These are phyloP conservation scores for Talaromyces sp. DNA, from an alignment of 2,329 filamentous ascomycete species.

Conservation along the genomic window DNA sequence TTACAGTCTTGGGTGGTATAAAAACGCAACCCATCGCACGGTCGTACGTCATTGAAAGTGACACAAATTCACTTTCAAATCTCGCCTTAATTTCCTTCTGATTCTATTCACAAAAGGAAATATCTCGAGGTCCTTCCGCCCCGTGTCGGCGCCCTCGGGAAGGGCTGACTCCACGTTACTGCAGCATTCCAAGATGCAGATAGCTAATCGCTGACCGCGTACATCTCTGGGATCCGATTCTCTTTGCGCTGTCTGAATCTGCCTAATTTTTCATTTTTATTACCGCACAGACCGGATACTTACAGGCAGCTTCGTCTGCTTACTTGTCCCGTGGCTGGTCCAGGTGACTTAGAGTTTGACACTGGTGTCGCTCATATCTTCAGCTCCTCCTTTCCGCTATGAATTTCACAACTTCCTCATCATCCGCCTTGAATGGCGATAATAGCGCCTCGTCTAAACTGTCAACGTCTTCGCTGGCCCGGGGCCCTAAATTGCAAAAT, in stretches of 20 bases:
- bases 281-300: constrained; percentile 20
- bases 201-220: constrained; percentile 39
- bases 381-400: constrained; percentile 34
- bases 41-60: constrained; percentile 17
- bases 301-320: constrained; percentile 22
- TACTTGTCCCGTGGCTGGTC: constrained; percentile 38
- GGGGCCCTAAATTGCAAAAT: constrained; percentile 37
- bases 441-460: constrained; percentile 35
- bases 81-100: background rate
- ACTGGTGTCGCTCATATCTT: constrained; percentile 32
- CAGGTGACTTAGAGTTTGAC: constrained; percentile 41
- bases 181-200: constrained; percentile 45
- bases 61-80: constrained; percentile 5
- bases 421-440: constrained; percentile 40
- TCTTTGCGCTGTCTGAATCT: constrained; percentile 27
- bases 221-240: constrained; percentile 42
- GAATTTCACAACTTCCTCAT: constrained; percentile 38
- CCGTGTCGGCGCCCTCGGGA: constrained; percentile 40
- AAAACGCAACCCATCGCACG: constrained; percentile 10
- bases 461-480: constrained; percentile 29
- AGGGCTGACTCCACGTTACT: constrained; percentile 42
- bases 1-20: constrained; percentile 14
- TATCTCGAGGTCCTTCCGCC: constrained; percentile 7
- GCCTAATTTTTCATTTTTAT: constrained; percentile 21
- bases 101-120: background rate